Evolutionary conservation across 2,329 filamentous ascomycete species (phyloP).

Genomic region (Cladosporium sphaerospermum): DNA sequence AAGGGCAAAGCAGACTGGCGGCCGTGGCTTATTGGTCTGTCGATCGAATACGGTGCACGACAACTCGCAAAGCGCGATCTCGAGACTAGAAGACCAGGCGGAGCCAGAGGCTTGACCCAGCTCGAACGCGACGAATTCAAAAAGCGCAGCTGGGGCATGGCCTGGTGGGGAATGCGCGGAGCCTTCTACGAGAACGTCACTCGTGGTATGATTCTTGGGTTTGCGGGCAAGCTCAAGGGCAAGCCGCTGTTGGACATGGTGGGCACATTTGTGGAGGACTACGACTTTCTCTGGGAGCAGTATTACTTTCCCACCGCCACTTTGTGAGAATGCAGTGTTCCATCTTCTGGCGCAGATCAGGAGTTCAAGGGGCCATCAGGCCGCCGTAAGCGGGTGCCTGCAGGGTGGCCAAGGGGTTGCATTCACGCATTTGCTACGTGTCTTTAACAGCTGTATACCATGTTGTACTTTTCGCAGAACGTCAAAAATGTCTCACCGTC

Average conservation of each 20-base stretch:
- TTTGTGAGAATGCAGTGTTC: conserved; percentile 30
- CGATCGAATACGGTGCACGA: conserved; percentile 80
- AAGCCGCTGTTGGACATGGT: conserved; percentile 75
- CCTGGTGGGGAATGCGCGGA: conserved; percentile 96
- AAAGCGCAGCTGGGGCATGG: conserved; percentile 82
- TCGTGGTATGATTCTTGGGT: conserved; percentile 57
- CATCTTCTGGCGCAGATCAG: conserved; percentile 1
- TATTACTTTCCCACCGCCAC: conserved; percentile 80
- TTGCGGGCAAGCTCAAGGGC: conserved; percentile 64
- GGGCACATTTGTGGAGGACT: conserved; percentile 84
- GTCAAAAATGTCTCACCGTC: no score
- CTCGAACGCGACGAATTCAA: conserved; percentile 86
- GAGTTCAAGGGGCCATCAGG: conserved; percentile 1
- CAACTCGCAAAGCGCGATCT: conserved; percentile 69
- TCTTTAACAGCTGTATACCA: conserved; percentile 4
- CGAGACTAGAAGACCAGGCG: conserved; percentile 57
- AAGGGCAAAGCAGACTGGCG: conserved; percentile 77
- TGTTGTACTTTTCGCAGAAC: background rate
- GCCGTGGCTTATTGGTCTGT: conserved; percentile 82
- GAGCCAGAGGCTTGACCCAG: conserved; percentile 69
- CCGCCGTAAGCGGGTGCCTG: conserved; percentile 10
- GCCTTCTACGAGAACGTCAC: conserved; percentile 93
- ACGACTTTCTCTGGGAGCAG: conserved; percentile 96
- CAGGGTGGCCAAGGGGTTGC: background rate
- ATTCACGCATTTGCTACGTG: conserved; percentile 5